Evolutionary conservation across 2,329 filamentous ascomycete species (phyloP).

Genomic region (Biscogniauxia sp.): DNA sequence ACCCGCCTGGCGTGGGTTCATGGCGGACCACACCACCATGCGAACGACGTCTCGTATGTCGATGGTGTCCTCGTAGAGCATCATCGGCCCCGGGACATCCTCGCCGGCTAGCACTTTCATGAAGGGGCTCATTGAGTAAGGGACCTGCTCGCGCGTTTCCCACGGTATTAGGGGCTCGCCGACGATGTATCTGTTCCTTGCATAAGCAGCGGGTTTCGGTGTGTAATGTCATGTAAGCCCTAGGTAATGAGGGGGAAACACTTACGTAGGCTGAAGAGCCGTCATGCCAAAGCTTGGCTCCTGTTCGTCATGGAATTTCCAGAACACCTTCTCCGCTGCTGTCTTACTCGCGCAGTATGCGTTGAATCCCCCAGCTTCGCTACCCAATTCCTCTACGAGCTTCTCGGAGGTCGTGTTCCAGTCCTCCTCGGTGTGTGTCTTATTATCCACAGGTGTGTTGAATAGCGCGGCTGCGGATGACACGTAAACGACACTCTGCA

Average conservation of each 20-base stretch:
- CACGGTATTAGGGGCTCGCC: conserved; percentile 28
- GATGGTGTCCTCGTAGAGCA: conserved; percentile 22
- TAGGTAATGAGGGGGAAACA: no score
- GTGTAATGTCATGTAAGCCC: background rate
- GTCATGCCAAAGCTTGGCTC: conserved; percentile 26
- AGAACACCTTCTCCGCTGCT: conserved; percentile 26
- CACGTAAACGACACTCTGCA: conserved; percentile 25
- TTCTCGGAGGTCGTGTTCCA: conserved; percentile 27
- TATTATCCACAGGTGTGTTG: conserved; percentile 18
- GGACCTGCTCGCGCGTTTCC: conserved; percentile 21
- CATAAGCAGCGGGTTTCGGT: conserved; percentile 1
- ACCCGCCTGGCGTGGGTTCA: conserved; percentile 20
- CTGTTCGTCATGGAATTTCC: conserved; percentile 23
- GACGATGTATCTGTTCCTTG: conserved; percentile 23
- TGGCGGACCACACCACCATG: conserved; percentile 26
- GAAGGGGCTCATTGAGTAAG: conserved; percentile 20
- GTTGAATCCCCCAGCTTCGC: conserved; percentile 20
- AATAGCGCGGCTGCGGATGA: conserved; percentile 28
- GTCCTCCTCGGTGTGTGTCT: conserved; percentile 23
- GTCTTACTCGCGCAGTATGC: conserved; percentile 30
- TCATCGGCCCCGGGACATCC: conserved; percentile 21
- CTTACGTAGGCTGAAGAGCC: conserved; percentile 27
- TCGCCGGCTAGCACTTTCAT: conserved; percentile 22
- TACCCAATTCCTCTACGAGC: conserved; percentile 15
- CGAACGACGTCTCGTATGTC: conserved; percentile 30